Base-by-base conservation (phyloP, 2,329 filamentous ascomycete species). In the Fusarium papillatum region DNA sequence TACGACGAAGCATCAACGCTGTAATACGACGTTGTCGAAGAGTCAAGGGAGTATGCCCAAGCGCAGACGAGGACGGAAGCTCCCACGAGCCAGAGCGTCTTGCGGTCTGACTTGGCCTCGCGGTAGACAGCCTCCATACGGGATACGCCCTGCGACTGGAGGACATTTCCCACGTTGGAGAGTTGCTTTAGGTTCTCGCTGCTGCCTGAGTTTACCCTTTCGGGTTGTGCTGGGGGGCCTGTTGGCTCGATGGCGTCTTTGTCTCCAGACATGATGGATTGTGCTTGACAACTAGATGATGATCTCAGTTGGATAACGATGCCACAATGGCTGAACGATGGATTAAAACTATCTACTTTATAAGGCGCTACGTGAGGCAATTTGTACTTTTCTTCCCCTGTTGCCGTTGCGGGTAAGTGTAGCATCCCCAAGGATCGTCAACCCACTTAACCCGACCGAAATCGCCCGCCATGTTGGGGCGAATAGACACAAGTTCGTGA, bases 41-140 rank as follows among this genome's bases (percentile, higher is more conserved):
- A 74, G 68, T 82, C 81, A 60, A 82, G 77, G 11, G 80, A 81
- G 64, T 79, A 82, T 11, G 78, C 81, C 80, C 79, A 82, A 2
- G 80, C 81, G 67, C 81, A 82, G 31, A 82, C 76, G 3, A 82
- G 76, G n/a, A 80, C 78, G 9, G 79, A 82, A n/a, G 41, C 69
- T 3, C 76, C 80, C 17, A 81, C 78, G 10, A 82, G 76, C 72
- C 75, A 80, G 53, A 81, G 73, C 2, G 78, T 72, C 59, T 66
- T 76, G 61, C 71, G 74, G 65, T 79, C 77, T 16, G 76, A 73
- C 43, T 76, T 75, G 34, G 78, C 77, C 39, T 80, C 76, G 34
- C 80, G 78, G 67, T 81, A 81, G 24, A 82, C 79, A 7, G 80
- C 80, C 41, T 82, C 80, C 78, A 81, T 81, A 38, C 80, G 78